These are phyloP conservation scores for Emergomyces pasteurianus DNA, from an alignment of 2,329 filamentous ascomycete species.

Conservation along the genomic window DNA sequence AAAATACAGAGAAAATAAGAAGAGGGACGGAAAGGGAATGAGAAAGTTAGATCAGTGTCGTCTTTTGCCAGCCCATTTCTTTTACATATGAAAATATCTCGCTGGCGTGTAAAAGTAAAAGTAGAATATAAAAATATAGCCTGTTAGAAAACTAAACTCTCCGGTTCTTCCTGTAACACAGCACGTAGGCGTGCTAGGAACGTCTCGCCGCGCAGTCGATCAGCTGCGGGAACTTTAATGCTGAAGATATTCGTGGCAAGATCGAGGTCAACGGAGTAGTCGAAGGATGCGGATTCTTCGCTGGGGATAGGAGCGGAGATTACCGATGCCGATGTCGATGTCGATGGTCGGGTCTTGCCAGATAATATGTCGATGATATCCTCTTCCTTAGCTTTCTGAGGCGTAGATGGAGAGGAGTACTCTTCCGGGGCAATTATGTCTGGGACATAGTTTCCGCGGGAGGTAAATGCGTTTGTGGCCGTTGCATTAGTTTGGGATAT, in stretches of 20 bases:
- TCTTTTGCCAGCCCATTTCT: background rate
- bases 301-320: constrained; percentile 14
- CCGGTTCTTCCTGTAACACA: constrained; percentile 70
- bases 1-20: background rate
- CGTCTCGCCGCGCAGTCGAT: constrained; percentile 66
- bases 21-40: background rate
- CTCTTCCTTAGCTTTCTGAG: constrained; percentile 29
- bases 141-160: constrained; percentile 48
- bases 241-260: constrained; percentile 65
- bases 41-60: background rate
- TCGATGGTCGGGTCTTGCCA: constrained; percentile 27
- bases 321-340: constrained; percentile 9
- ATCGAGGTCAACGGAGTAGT: constrained; percentile 13
- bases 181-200: constrained; percentile 82
- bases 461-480: constrained; percentile 28
- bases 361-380: constrained; percentile 79
- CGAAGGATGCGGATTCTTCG: constrained; percentile 17
- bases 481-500: constrained; percentile 28
- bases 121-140: constrained; percentile 2
- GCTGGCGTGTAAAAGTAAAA: background rate
- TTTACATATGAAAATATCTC: background rate
- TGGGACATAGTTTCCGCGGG: constrained; percentile 56
- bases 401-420: constrained; percentile 1
- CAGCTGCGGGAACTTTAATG: constrained; percentile 62
- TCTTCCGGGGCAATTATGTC: constrained; percentile 49